Evolutionary conservation across 2,329 filamentous ascomycete species (phyloP).

Genomic region (Monilinia aucupariae): DNA sequence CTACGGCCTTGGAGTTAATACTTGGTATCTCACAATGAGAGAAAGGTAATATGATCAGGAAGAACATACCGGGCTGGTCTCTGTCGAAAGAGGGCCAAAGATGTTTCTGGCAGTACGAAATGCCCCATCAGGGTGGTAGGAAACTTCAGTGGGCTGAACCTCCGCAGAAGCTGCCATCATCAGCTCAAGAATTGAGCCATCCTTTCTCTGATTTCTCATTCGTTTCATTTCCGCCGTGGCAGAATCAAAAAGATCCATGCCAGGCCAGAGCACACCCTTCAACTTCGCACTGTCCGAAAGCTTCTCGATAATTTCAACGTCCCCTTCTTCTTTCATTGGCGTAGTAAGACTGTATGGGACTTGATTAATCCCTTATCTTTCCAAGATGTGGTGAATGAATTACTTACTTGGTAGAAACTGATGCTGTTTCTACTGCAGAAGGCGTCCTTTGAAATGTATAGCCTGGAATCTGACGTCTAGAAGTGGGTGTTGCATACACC

Average conservation of each 20-base stretch:
- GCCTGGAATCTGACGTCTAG: conserved; percentile 27
- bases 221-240: conserved; percentile 67
- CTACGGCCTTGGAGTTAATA: conserved; percentile 19
- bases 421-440: conserved; percentile 5
- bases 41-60: background rate
- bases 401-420: conserved; percentile 27
- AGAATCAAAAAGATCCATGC: conserved; percentile 78
- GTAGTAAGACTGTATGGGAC: conserved; percentile 24
- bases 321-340: conserved; percentile 23
- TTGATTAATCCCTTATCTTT: background rate
- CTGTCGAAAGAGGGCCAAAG: conserved; percentile 53
- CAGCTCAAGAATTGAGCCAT: conserved; percentile 60
- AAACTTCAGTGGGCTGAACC: conserved; percentile 59
- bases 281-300: conserved; percentile 39
- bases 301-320: conserved; percentile 24
- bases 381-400: background rate
- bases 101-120: conserved; percentile 51
- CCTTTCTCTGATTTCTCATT: conserved; percentile 74
- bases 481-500: conserved; percentile 31
- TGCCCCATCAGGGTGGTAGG: conserved; percentile 52
- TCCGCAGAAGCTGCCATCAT: conserved; percentile 60
- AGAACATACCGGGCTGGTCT: conserved; percentile 45
- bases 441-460: conserved; percentile 21
- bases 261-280: conserved; percentile 69
- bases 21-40: background rate